phyloP scores from a whole-genome alignment of 495 filamentous ascomycete genomes.

The Cercophora newfieldiana region DNA sequence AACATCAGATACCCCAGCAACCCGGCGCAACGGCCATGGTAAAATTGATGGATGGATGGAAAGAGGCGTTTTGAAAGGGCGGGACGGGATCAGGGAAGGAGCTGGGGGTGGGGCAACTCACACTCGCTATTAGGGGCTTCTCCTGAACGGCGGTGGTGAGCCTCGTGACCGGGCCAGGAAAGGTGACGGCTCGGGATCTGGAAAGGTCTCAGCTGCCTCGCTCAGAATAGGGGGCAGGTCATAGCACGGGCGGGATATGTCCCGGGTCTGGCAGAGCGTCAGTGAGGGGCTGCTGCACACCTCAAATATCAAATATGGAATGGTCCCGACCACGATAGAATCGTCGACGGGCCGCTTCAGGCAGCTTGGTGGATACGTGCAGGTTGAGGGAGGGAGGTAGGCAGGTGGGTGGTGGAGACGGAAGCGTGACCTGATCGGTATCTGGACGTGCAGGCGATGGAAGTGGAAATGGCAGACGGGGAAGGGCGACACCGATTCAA shows the following conservation, averaged over 20 bases:
- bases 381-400: neutral
- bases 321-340: neutral
- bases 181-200: constrained; percentile 4
- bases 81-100: constrained; percentile 8
- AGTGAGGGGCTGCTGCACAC: constrained; percentile 30
- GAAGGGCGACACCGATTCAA: constrained; percentile 10
- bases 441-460: neutral
- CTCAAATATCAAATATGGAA: constrained; percentile 15
- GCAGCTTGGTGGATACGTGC: neutral
- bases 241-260: constrained; percentile 24
- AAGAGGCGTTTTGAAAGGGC: neutral
- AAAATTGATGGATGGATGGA: neutral
- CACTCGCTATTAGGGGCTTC: neutral
- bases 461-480: neutral
- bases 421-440: neutral
- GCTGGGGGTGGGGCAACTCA: neutral
- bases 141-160: neutral
- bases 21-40: neutral
- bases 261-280: constrained; percentile 28
- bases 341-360: neutral
- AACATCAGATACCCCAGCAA: neutral
- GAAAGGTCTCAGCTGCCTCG: neutral
- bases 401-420: neutral
- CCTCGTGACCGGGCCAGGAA: constrained; percentile 14
- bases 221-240: constrained; percentile 7